Base-by-base conservation (phyloP, 2,329 filamentous ascomycete species). In the Diaporthe velutina region DNA sequence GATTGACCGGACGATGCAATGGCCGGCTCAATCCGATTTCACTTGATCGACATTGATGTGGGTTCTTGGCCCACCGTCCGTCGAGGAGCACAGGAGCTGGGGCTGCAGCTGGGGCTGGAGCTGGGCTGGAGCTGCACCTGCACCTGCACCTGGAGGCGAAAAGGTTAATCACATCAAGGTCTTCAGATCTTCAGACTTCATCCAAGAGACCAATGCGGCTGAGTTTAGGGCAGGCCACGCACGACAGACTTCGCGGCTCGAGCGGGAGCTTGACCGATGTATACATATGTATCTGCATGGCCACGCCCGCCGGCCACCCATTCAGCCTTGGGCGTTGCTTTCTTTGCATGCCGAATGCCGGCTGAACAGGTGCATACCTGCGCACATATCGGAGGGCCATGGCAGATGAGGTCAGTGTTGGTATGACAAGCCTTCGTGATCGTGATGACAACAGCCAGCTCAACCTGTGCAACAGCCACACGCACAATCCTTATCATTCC, bases 1-100 rank as follows among this genome's bases (percentile, higher is more conserved):
- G 64, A 68, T 68, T 54, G 48, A 68, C 64, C 64, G 64, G 64
- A 67, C 64, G 64, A 67, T 22, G 64, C 30, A 67, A 67, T 52
- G 45, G 45, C 64, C 64, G 64, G 64, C 30, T 6, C 45, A 13
- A 38, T 38, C 64, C 64, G 64, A 67, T 38, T 52, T 40, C 33
- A 9, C 33, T 67, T 22, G 45, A 52, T 52, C 48, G 48, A 54
- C 30, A 10, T 40, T 38, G 33, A 68, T 33, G 33, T 22, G 64
- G 12, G 12, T 52, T 28, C 64, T 22, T 38, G 64, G 30, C 30
- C 64, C 58, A 19, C 40, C 38, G 38, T 30, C 58, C 58, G 12
- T 45, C 38, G 58, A 19, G n/a, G 13, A 64, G 58, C 58, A 45
- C 38, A 13, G 58, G 33, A 28, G 25, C 50, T 15, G 25, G 58